A percentile compares a stretch with the other conserved stretches of the same genome.
These are phyloP conservation scores for Clarireedia homoeocarpa DNA, from an alignment of 2,329 filamentous ascomycete species.

Conservation along the genomic window DNA sequence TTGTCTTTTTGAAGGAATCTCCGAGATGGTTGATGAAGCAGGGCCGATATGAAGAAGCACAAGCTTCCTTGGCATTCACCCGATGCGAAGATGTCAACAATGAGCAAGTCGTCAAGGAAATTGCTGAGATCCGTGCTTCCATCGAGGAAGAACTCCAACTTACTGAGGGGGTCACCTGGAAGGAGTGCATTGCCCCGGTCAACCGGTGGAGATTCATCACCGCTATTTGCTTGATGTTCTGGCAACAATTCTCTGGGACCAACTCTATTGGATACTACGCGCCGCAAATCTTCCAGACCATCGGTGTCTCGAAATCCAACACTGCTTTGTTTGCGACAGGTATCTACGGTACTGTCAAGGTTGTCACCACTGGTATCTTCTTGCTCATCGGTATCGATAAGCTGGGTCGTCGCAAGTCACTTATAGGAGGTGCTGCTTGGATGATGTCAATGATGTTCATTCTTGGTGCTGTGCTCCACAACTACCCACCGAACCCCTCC, in stretches of 20 bases:
- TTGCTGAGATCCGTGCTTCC: conserved; percentile 54
- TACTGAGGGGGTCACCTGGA: conserved; percentile 55
- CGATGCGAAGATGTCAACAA: conserved; percentile 49
- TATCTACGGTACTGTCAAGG: conserved; percentile 64
- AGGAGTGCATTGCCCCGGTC: conserved; percentile 30
- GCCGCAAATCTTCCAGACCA: conserved; percentile 53
- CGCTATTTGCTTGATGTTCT: conserved; percentile 38
- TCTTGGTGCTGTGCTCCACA: conserved; percentile 40
- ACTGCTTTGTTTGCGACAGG: conserved; percentile 62
- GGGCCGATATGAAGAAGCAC: conserved; percentile 51
- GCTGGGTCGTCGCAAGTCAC: conserved; percentile 39
- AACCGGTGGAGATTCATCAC: conserved; percentile 35
- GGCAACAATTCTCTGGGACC: conserved; percentile 31
- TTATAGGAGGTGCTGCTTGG: conserved; percentile 40
- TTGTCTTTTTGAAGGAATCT: conserved; percentile 24
- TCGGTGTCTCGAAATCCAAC: conserved; percentile 50
- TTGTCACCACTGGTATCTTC: conserved; percentile 53
- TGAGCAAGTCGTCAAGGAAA: conserved; percentile 51
- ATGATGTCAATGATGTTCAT: conserved; percentile 48
- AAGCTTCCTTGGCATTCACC: conserved; percentile 45
- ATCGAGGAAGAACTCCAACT: conserved; percentile 66
- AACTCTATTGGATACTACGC: conserved; percentile 23
- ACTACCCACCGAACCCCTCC: conserved; percentile 30
- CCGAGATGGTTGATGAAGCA: conserved; percentile 64
- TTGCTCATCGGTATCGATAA: conserved; percentile 35